Conservation (phyloP, 768 basidiomycete genomes). For the Lentinula aciculospora region DNA sequence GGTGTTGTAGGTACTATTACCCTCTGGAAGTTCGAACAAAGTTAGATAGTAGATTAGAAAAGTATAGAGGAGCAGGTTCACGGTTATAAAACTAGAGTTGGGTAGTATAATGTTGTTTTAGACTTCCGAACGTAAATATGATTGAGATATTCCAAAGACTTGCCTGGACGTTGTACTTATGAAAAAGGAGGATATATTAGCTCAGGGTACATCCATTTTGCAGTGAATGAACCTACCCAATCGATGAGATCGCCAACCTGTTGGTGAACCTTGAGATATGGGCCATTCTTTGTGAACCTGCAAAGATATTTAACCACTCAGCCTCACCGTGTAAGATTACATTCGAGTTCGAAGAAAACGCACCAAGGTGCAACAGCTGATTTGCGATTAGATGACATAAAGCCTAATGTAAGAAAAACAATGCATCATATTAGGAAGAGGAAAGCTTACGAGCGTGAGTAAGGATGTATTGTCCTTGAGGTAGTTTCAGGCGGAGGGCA, state of each 20-base stretch:
- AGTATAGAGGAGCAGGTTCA: background rate
- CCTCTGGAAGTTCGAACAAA: constrained; percentile 24
- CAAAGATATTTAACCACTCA: constrained; percentile 28
- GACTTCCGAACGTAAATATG: background rate
- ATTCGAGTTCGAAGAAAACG: background rate
- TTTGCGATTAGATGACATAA: no score
- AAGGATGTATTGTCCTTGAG: constrained; percentile 20
- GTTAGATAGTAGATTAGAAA: background rate
- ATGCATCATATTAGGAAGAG: background rate
- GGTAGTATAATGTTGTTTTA: no score
- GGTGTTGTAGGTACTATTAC: constrained; percentile 38
- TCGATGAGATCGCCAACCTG: no score
- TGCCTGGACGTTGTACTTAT: constrained; percentile 2
- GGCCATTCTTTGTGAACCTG: no score
- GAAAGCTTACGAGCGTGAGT: constrained; percentile 22
- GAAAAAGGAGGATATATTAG: background rate
- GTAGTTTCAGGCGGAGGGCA: constrained; percentile 22
- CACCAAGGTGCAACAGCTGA: constrained; percentile 6
- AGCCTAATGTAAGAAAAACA: no score
- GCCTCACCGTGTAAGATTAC: constrained; percentile 30
- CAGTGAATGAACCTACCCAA: no score
- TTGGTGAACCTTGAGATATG: no score
- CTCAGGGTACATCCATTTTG: constrained; percentile 20
- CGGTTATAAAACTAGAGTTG: constrained; percentile 5
- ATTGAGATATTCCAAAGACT: background rate